Conservation (phyloP, 106 monocot genomes). For the Cymbidium sinense region DNA sequence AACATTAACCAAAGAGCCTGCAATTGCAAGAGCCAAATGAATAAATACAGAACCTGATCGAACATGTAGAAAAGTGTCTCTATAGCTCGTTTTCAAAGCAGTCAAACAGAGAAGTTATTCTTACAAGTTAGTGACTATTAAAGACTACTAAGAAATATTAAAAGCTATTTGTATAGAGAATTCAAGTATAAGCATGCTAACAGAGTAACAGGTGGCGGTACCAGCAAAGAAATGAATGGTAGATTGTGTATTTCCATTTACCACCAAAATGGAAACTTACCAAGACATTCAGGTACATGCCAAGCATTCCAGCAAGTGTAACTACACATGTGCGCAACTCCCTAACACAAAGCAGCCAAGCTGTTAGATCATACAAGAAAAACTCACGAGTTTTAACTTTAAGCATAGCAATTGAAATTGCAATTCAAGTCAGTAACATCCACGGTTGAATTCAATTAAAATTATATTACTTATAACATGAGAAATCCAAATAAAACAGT, state of each 20-base stretch:
- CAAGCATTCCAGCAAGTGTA: conserved; percentile 83
- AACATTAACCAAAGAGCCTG: conserved; percentile 86
- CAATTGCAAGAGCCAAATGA: conserved; percentile 15
- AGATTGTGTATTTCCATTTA: background rate
- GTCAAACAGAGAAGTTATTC: background rate
- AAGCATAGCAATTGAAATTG: background rate
- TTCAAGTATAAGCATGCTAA: background rate
- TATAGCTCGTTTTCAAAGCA: background rate
- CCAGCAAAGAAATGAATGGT: background rate
- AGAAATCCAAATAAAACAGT: background rate
- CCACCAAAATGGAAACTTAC: conserved; percentile 37
- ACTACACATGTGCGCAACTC: conserved; percentile 59
- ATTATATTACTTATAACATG: background rate
- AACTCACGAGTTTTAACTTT: background rate
- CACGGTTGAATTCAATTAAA: background rate
- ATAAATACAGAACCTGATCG: background rate
- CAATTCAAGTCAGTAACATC: background rate
- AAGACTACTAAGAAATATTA: background rate
- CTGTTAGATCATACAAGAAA: background rate
- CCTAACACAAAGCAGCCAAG: conserved; percentile 26
- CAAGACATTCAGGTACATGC: conserved; percentile 84
- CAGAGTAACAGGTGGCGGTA: background rate
- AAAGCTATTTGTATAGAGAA: background rate
- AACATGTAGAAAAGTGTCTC: conserved; percentile 2
- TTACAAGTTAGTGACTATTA: background rate